Conservation (phyloP, 441 rosid genomes). For the Breynia disticha region DNA sequence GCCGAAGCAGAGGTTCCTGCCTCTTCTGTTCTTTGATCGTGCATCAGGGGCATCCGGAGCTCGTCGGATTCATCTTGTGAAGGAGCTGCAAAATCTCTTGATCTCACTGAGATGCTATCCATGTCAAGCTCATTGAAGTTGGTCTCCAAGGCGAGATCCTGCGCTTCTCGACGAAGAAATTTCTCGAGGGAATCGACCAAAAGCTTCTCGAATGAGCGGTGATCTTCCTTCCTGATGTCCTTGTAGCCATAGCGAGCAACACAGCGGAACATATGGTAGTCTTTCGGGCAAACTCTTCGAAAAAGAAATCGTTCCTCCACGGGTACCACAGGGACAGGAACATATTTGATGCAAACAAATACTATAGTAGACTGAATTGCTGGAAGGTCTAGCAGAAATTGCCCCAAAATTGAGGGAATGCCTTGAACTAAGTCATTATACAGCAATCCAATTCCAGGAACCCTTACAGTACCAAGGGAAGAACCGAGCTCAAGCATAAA, state of each 20-base stretch:
- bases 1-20: slow-evolving; percentile 21
- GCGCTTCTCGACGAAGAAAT: slow-evolving; percentile 68
- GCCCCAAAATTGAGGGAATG: slow-evolving; percentile 77
- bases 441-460: slow-evolving; percentile 76
- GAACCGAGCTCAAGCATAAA: slow-evolving; percentile 83
- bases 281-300: slow-evolving; percentile 79
- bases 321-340: slow-evolving; percentile 86
- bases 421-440: slow-evolving; percentile 91
- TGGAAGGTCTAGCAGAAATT: slow-evolving; percentile 78
- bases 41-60: slow-evolving; percentile 51
- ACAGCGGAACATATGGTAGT: slow-evolving; percentile 89
- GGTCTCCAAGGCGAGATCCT: slow-evolving; percentile 63
- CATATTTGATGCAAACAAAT: slow-evolving; percentile 87
- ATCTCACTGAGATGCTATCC: slow-evolving; percentile 32
- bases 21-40: slow-evolving; percentile 17
- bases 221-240: slow-evolving; percentile 81
- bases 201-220: slow-evolving; percentile 70
- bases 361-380: slow-evolving; percentile 82
- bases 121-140: slow-evolving; percentile 26
- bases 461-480: slow-evolving; percentile 67
- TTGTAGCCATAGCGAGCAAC: slow-evolving; percentile 90
- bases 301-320: slow-evolving; percentile 86
- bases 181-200: slow-evolving; percentile 71
- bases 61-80: slow-evolving; percentile 27
- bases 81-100: slow-evolving; percentile 20